Base-by-base conservation (phyloP, 345 rosid species). In the Eucalyptus decipiens region DNA sequence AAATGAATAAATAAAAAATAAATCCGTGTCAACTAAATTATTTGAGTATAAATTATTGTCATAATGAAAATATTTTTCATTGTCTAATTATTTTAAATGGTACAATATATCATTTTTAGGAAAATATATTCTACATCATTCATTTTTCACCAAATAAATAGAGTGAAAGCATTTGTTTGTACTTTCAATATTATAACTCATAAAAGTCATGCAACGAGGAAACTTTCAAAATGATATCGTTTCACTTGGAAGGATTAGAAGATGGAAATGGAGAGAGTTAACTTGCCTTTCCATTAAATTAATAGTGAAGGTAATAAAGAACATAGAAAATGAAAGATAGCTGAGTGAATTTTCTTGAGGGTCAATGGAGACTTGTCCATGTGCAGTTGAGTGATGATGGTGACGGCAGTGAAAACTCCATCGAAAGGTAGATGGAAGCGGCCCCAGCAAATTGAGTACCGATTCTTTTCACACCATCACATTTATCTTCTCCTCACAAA, bases 21-120 rank as follows among this genome's bases (percentile, higher is more conserved):
- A 67, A n/a, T 8, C 3, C 2, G 3, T 5, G 12, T 32, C 80
- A 32, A 16, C 40, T 18, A 14, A 67, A 32, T 0, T 67, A 1
- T 67, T 67, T 1, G 10, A 18, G 19, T 8, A 67, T 32, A 67
- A 67, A 32, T 67, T 16, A 4, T 67, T 32, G 2, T 67, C 23
- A 32, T 67, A 8, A 32, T 67, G 9, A 67, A 67, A 67, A 32
- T 67, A 67, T 67, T 67, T n/a, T 32, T 67, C 0, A 16, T 67
- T 67, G 0, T 16, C 6, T 4, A 32, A 16, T 16, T 17, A 67
- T 16, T 32, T n/a, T 9, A 67, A 32, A 11, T 18, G 23, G 5
- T 0, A n/a, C 11, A 8, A 3, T 14, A n/a, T 1, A 32, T 67
- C 2, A 67, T 32, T 67, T 65, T 67, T n/a, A 1, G 1, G 1